These are phyloP conservation scores for Monosporascus sp. DNA, from an alignment of 2,329 filamentous ascomycete genomes.

Conservation along the genomic window DNA sequence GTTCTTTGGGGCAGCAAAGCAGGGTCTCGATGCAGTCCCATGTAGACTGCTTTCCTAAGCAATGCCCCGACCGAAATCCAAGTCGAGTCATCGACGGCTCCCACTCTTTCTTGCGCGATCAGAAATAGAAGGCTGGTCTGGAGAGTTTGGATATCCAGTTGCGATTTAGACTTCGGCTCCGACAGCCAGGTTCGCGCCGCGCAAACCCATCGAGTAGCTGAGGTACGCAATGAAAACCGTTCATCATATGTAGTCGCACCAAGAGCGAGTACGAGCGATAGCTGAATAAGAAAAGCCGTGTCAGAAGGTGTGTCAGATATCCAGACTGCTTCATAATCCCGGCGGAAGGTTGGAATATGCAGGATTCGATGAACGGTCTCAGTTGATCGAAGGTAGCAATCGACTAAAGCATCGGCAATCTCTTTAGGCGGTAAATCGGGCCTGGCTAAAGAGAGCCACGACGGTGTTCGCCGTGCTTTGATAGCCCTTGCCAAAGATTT, in stretches of 20 bases:
- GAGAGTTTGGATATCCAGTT: constrained; percentile 41
- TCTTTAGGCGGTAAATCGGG: constrained; percentile 40
- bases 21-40: constrained; percentile 48
- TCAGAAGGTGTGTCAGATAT: constrained; percentile 21
- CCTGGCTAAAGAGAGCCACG: constrained; percentile 39
- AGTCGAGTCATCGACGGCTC: constrained; percentile 38
- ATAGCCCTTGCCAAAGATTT: constrained; percentile 48
- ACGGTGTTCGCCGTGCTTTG: constrained; percentile 41
- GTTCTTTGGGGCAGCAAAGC: constrained; percentile 28
- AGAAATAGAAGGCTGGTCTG: constrained; percentile 42
- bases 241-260: constrained; percentile 47
- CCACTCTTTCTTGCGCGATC: constrained; percentile 33
- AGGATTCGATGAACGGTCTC: constrained; percentile 45
- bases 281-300: constrained; percentile 44
- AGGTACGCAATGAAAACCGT: constrained; percentile 40
- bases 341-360: constrained; percentile 44
- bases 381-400: constrained; percentile 41
- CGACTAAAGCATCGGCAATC: constrained; percentile 40
- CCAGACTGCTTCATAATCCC: constrained; percentile 48
- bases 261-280: constrained; percentile 54
- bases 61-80: constrained; percentile 43
- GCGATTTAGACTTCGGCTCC: constrained; percentile 46
- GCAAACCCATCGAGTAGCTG: constrained; percentile 51
- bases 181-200: constrained; percentile 51
- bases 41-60: constrained; percentile 39